A percentile compares a stretch with the other conserved stretches of the same genome.
phyloP scores from a whole-genome alignment of 2,329 filamentous ascomycete genomes.

The Cladosporium sp. region DNA sequence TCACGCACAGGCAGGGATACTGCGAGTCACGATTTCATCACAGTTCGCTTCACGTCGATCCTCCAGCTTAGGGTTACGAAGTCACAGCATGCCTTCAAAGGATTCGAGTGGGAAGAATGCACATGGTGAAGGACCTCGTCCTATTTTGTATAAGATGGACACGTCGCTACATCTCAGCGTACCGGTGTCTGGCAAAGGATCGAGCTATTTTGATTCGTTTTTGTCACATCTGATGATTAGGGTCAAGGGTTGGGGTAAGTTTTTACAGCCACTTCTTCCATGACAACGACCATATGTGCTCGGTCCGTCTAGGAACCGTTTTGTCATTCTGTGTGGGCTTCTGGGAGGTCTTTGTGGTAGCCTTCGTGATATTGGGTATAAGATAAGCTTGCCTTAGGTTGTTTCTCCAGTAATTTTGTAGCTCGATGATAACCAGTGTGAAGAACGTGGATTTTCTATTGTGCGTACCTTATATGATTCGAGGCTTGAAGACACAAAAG shows the following conservation, averaged over 20 bases:
- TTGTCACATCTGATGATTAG: neutral
- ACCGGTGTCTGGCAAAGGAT: neutral
- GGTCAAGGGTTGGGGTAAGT: neutral
- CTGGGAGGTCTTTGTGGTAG: neutral
- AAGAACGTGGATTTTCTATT: too few relatives aligned
- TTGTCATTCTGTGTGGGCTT: neutral
- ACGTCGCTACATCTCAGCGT: neutral
- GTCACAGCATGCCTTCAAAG: neutral
- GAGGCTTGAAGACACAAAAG: too few relatives aligned
- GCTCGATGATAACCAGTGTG: too few relatives aligned
- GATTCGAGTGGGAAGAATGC: neutral
- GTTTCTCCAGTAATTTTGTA: neutral
- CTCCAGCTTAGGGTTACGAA: neutral
- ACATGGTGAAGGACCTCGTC: neutral
- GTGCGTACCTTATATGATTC: too few relatives aligned
- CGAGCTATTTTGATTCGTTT: neutral
- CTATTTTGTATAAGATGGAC: neutral
- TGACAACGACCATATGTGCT: neutral
- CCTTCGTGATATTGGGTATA: fast-evolving
- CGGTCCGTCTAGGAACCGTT: neutral
- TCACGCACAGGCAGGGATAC: neutral
- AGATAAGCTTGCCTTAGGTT: neutral
- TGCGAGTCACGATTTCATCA: neutral
- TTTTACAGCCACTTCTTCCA: neutral
- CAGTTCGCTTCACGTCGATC: neutral